Base-by-base conservation (phyloP, 192 early-diverging fungal genomes). In the Backusella tarrabulga region DNA sequence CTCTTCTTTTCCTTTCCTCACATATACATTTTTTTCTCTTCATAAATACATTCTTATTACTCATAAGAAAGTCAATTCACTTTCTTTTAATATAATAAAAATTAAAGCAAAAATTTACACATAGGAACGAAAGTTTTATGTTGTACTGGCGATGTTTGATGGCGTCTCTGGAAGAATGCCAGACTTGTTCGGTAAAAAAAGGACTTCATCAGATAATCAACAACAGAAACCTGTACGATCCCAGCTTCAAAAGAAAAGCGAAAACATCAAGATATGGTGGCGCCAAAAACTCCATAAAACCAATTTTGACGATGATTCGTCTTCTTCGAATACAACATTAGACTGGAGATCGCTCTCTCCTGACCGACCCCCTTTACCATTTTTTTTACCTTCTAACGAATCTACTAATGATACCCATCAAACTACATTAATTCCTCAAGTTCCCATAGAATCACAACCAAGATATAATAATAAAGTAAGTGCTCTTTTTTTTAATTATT, bases 311-410 rank as follows among this genome's bases (percentile, higher is more conserved):
- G 38, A 21, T 60, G 72, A 73, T n/a, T 34, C 12, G 19, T 19
- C 54, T 21, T 66, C 71, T 4, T 70, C 68, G 23, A 23, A 70
- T 19, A 75, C 54, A 38, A 75, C 74, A 34, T 67, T 66, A 52
- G 77, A 80, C 54, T 81, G 80, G 80, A 72, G 80, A 52, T 75
- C 76, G 15, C 32, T 81, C 6, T 81, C 80, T 38, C 80, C 80
- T 32, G 67, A 77, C 40, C 38, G 44, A 34, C 80, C 80, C 17
- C 80, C 80, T 50, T 67, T 81, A 32, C 80, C 80, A 29, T 60
- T 74, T 38, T 42, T 77, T 34, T 34, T 71, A 52, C 44, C 40
- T 4, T 26, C 68, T 23, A 36, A 34, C 21, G n/a, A 40, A 15
- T 70, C 40, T 19, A 70, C 35, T 23, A 70, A n/a, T 23, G 68